Conservation (phyloP, 345 rosid genomes). For the Salix suchowensis region DNA sequence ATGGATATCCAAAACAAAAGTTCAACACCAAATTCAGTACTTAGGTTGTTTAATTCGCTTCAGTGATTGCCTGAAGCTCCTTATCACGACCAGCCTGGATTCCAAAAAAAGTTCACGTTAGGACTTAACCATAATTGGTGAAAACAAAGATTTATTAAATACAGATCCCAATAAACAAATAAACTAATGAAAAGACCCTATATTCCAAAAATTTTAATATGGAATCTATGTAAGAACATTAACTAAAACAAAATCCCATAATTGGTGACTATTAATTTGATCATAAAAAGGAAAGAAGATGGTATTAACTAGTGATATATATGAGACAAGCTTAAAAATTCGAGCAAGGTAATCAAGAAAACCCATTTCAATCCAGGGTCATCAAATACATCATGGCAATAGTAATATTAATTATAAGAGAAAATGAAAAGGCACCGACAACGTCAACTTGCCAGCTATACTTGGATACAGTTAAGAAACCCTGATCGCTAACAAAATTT, state of each 20-base stretch:
- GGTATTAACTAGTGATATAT: neutral
- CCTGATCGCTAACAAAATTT: neutral
- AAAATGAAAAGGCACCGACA: neutral
- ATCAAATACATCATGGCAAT: neutral
- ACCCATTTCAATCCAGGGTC: neutral
- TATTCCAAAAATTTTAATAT: neutral
- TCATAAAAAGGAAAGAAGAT: neutral
- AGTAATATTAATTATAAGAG: neutral
- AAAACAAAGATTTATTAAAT: neutral
- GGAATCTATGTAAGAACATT: neutral
- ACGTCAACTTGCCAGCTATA: neutral
- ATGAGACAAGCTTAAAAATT: neutral
- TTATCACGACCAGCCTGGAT: neutral
- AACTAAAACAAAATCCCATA: neutral
- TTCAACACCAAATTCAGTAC: neutral
- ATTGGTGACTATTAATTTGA: neutral
- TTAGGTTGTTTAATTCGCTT: neutral
- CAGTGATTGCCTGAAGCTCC: neutral
- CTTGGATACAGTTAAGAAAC: neutral
- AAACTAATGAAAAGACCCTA: neutral
- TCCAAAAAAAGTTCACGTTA: neutral
- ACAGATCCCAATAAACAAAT: neutral
- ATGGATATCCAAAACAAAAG: neutral
- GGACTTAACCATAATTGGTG: neutral
- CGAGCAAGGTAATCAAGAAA: neutral